A percentile compares a stretch with the other conserved stretches of the same genome.
These are phyloP conservation scores for Macrophomina phaseolina DNA, from an alignment of 2,329 filamentous ascomycete genomes.

Conservation along the genomic window DNA sequence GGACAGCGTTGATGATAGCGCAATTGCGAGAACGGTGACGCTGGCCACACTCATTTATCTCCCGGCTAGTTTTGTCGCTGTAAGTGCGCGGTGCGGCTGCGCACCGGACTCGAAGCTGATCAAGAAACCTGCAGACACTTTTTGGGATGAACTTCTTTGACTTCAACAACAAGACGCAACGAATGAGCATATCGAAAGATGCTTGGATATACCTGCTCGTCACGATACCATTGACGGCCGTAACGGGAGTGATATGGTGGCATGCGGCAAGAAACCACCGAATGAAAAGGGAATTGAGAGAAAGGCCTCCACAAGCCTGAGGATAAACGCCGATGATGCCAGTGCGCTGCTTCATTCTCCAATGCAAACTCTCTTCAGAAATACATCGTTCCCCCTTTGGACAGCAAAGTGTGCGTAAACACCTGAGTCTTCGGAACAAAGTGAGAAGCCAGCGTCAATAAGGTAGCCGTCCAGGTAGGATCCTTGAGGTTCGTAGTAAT, in stretches of 20 bases:
- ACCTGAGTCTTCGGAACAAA: background rate
- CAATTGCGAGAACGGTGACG: conserved; percentile 8
- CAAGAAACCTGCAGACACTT: background rate
- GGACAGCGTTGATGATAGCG: conserved; percentile 17
- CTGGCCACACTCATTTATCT: conserved; percentile 18
- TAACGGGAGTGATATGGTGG: conserved; percentile 21
- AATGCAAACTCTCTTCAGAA: background rate
- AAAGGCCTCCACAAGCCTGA: background rate
- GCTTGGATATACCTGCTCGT: conserved; percentile 16
- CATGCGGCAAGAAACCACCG: conserved; percentile 5
- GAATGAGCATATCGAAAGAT: background rate
- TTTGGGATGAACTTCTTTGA: conserved; percentile 23
- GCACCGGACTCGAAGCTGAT: background rate
- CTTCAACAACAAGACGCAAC: background rate
- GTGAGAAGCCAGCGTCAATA: background rate
- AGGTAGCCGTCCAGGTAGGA: background rate
- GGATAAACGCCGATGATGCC: too few relatives aligned
- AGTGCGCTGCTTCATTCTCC: background rate
- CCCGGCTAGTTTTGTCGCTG: conserved; percentile 19
- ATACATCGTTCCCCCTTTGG: background rate
- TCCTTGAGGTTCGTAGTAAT: background rate
- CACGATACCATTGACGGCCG: conserved; percentile 7
- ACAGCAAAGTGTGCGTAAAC: background rate
- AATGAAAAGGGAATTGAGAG: conserved; percentile 3
- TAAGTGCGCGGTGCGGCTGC: background rate